Base-by-base conservation (phyloP, 805 yeast species). In the Zygotorulaspora sp. region DNA sequence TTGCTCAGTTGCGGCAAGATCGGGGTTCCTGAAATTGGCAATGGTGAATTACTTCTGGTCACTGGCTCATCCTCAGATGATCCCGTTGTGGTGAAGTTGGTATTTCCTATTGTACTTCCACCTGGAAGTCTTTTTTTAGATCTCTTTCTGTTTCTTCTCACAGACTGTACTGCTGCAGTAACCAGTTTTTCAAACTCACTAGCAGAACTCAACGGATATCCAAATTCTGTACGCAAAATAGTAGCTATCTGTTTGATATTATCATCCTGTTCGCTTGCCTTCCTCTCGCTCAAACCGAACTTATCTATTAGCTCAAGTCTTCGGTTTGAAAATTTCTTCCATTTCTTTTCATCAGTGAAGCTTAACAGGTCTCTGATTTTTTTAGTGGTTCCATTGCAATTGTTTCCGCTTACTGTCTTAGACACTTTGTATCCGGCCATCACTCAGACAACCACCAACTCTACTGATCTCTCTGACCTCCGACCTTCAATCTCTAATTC, bases 261-360 rank as follows among this genome's bases (percentile, higher is more conserved):
- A 19, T 74, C 77, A 49, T 90, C 97, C 60, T 90, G 98, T 57
- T 92, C 97, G 40, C 87, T 77, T 6, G 97, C 97, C 66, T 88
- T 89, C 47, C 77, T 75, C 68, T 61, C 73, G 30, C 74, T 67
- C 28, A 75, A 56, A 29, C 70, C 67, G 44, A 81, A 70, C 15
- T 83, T 75, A 56, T 89, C 97, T 28, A 92, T 92, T 38, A 92
- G 70, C 62, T 88, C 96, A 16, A 92, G 68, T 42, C 98, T 68
- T 40, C 97, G 71, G 1, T 94, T 86, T n/a, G 92, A 82, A 58
- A 92, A 90, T 50, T 78, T 74, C 57, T 85, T 86, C 98, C 98
- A 92, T 39, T 74, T 71, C 29, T 77, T 68, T 44, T 86, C 95
- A 58, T 92, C 96, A 7, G 69, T 69, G 63, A 92, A 92, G 36